A percentile compares a stretch with the other conserved stretches of the same genome.
phyloP scores from a whole-genome alignment of 805 yeast genomes.

The Myxozyma monticola region DNA sequence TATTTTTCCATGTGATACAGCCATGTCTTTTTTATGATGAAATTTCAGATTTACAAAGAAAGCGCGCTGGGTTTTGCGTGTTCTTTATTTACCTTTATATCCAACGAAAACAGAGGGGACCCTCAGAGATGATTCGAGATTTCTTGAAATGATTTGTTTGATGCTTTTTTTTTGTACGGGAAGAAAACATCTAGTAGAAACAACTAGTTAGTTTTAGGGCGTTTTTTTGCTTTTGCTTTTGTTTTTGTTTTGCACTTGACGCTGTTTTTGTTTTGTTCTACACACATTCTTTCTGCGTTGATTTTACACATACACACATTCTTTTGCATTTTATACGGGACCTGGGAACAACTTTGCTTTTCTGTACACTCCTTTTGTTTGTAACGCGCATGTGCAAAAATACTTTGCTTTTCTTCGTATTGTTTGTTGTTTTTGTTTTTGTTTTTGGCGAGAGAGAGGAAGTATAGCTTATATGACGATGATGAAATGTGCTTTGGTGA shows the following conservation, averaged over 20 bases:
- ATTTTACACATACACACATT: too few relatives aligned
- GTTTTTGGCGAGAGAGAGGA: neutral
- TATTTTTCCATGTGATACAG: neutral
- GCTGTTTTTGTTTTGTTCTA: too few relatives aligned
- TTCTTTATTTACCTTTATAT: too few relatives aligned
- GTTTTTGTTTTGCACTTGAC: too few relatives aligned
- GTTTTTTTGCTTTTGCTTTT: too few relatives aligned
- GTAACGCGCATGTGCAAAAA: neutral
- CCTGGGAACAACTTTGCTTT: neutral
- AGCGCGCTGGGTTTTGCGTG: too few relatives aligned
- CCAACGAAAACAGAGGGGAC: too few relatives aligned
- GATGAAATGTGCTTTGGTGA: neutral
- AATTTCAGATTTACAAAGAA: too few relatives aligned
- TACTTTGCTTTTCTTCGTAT: neutral
- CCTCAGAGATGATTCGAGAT: too few relatives aligned
- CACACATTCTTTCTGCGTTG: too few relatives aligned
- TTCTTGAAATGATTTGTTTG: too few relatives aligned
- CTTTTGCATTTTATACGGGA: neutral
- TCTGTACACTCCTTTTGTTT: neutral
- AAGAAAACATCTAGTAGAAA: neutral
- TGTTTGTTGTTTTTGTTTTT: neutral
- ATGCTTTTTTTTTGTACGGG: neutral
- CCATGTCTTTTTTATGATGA: neutral
- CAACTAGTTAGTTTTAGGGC: too few relatives aligned
- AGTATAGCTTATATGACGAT: neutral